Percentiles rank a stretch among this genome's conserved stretches.
Evolutionary conservation across 2,329 filamentous ascomycete species (phyloP).

Genomic region (Fusarium continuum): DNA sequence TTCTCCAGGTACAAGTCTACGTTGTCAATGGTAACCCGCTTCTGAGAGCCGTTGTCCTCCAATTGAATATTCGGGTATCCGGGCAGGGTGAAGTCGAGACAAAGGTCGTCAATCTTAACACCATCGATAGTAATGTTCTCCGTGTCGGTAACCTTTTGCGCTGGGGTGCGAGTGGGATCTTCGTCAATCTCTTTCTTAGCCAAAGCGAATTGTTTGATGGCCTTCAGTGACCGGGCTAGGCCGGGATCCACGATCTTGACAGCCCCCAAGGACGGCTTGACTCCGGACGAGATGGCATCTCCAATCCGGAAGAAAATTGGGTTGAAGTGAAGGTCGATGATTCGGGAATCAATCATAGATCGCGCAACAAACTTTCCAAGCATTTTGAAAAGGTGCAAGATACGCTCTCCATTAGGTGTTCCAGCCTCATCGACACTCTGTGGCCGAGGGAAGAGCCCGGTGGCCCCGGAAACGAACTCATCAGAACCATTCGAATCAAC

Average conservation of each 20-base stretch:
- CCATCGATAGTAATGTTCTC: constrained; percentile 78
- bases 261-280: constrained; percentile 86
- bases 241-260: constrained; percentile 89
- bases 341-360: constrained; percentile 97
- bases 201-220: constrained; percentile 85
- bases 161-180: constrained; percentile 69
- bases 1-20: constrained; percentile 88
- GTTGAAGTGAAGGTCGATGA: constrained; percentile 97
- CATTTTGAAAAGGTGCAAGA: constrained; percentile 88
- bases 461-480: constrained; percentile 85
- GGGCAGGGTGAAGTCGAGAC: constrained; percentile 93
- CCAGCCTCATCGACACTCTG: constrained; percentile 80
- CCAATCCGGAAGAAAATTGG: constrained; percentile 97
- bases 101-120: constrained; percentile 83
- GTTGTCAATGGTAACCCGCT: constrained; percentile 85
- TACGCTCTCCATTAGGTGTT: constrained; percentile 83
- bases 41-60: constrained; percentile 76
- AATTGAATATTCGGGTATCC: constrained; percentile 91
- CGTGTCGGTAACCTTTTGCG: constrained; percentile 76
- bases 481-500: constrained; percentile 77
- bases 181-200: constrained; percentile 86
- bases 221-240: constrained; percentile 83
- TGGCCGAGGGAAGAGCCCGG: constrained; percentile 90
- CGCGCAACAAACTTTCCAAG: constrained; percentile 97
- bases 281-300: constrained; percentile 67